Conservation (phyloP, 129 eudicot species). For the Lactuca sativa region DNA sequence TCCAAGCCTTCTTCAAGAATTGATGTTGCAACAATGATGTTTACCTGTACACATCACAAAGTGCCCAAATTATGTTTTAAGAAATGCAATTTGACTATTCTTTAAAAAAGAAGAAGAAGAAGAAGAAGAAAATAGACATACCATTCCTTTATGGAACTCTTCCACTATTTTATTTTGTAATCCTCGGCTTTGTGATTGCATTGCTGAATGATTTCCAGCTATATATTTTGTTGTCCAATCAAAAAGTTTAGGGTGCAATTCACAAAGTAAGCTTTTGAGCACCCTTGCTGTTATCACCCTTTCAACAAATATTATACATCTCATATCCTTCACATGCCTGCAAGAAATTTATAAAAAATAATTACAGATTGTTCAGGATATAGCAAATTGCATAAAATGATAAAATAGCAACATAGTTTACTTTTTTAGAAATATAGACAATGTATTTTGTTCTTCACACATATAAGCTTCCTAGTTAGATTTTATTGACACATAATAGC, state of each 20-base stretch:
- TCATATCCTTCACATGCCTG: slow-evolving; percentile 60
- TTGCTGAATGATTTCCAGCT: slow-evolving; percentile 52
- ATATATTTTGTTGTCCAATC: slow-evolving; percentile 72
- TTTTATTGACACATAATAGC: neutral
- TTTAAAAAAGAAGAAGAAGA: too few species aligned
- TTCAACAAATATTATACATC: slow-evolving; percentile 87
- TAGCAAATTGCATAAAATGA: neutral
- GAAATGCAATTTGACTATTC: neutral
- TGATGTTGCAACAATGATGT: slow-evolving; percentile 88
- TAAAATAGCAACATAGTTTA: neutral
- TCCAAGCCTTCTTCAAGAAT: slow-evolving; percentile 98
- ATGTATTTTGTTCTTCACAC: neutral
- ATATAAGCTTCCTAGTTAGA: neutral
- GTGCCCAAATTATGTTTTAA: neutral
- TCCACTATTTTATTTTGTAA: slow-evolving; percentile 70
- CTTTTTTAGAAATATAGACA: neutral
- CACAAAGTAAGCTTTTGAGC: slow-evolving; percentile 49
- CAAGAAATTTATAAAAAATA: neutral
- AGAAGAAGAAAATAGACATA: slow-evolving; percentile 1
- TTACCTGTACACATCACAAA: slow-evolving; percentile 53
- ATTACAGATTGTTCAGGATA: neutral
- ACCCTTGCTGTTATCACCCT: slow-evolving; percentile 82
- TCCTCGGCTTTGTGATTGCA: slow-evolving; percentile 63
- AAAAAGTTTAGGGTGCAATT: slow-evolving; percentile 47
- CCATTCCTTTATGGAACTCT: slow-evolving; percentile 74